phyloP scores from a whole-genome alignment of 2,329 filamentous ascomycete species.

The Penicillium sp. region DNA sequence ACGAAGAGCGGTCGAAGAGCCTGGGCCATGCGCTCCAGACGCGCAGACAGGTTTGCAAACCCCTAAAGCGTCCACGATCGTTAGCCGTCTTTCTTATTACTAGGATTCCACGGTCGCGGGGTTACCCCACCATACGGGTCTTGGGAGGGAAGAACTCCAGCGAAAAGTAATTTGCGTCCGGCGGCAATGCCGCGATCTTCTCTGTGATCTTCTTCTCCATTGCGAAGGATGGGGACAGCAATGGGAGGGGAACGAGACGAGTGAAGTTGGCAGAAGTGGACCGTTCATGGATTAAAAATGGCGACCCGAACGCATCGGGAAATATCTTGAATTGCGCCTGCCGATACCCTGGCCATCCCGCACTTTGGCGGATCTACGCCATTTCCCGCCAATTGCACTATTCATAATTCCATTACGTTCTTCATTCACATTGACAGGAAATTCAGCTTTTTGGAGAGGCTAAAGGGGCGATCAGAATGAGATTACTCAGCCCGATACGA shows the following conservation, averaged over 20 bases:
- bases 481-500: slow-evolving; percentile 16
- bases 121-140: slow-evolving; percentile 69
- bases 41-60: slow-evolving; percentile 87
- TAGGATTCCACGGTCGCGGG: slow-evolving; percentile 20
- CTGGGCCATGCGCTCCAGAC: slow-evolving; percentile 90
- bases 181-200: slow-evolving; percentile 87
- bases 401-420: not conserved
- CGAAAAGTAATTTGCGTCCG: slow-evolving; percentile 82
- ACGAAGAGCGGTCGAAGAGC: slow-evolving; percentile 90
- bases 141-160: slow-evolving; percentile 99
- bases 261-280: slow-evolving; percentile 24
- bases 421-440: not conserved
- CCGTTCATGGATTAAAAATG: slow-evolving; percentile 13
- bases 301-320: slow-evolving; percentile 14
- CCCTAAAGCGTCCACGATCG: slow-evolving; percentile 50
- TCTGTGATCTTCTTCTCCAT: slow-evolving; percentile 93
- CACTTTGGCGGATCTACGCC: not conserved
- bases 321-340: slow-evolving; percentile 18
- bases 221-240: slow-evolving; percentile 15
- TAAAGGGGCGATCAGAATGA: slow-evolving; percentile 2
- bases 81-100: slow-evolving; percentile 24
- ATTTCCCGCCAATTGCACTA: not conserved
- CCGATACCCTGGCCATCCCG: slow-evolving; percentile 15
- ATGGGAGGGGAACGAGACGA: slow-evolving; percentile 17
- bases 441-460: not conserved